Percentiles rank a stretch among this genome's conserved stretches.
Conservation (phyloP, 176 grass and related monocot genomes). For the Olyra latifolia region DNA sequence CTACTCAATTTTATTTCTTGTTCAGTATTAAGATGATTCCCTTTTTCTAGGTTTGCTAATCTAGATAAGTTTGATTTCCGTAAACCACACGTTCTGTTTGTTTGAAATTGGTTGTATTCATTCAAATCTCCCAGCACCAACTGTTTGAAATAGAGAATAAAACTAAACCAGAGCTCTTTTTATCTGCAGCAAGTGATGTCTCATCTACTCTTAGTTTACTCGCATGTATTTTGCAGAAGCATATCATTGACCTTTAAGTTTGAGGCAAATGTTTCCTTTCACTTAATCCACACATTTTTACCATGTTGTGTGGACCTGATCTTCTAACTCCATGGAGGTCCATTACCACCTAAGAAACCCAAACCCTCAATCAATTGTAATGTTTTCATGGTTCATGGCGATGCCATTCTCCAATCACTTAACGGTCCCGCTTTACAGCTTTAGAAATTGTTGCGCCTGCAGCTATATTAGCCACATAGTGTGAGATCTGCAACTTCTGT, state of each 20-base stretch:
- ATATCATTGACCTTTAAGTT: not conserved
- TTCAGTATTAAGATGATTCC: not conserved
- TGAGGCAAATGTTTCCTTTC: not conserved
- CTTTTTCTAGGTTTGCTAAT: conserved; percentile 4
- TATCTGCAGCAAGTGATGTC: not conserved
- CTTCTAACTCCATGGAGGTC: not conserved
- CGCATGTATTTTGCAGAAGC: not conserved
- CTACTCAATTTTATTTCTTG: not conserved
- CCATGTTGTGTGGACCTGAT: not conserved
- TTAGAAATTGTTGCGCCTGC: not conserved
- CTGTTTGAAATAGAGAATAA: not conserved
- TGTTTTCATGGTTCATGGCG: no score
- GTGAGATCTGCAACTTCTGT: not conserved
- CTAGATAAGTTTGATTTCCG: not conserved
- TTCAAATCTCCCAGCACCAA: not conserved
- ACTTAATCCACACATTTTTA: not conserved
- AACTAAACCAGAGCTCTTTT: not conserved
- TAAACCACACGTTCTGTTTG: not conserved
- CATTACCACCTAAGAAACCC: not conserved
- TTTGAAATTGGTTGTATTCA: not conserved
- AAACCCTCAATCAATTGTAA: not conserved
- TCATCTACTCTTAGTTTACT: not conserved
- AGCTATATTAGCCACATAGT: not conserved
- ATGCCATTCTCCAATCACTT: no score
- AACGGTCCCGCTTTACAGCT: no score